Evolutionary conservation across 2,329 filamentous ascomycete genomes (phyloP).

Genomic region (Fonsecaea monophora): DNA sequence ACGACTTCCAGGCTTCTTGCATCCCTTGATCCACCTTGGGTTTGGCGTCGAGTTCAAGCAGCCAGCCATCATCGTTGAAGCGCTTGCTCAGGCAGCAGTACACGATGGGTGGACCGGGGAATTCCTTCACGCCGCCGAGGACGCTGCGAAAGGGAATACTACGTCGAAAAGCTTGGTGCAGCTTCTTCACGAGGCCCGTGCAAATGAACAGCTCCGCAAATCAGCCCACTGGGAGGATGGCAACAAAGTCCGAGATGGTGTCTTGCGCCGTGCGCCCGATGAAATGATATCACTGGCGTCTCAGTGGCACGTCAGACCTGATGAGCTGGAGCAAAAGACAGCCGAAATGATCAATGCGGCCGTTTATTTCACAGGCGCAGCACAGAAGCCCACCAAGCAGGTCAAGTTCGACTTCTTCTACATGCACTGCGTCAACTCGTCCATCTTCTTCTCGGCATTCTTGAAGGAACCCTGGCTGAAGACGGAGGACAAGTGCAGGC

Average conservation of each 20-base stretch:
- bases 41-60: slow-evolving; percentile 80
- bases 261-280: slow-evolving; percentile 67
- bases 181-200: slow-evolving; percentile 66
- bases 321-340: slow-evolving; percentile 63
- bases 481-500: slow-evolving; percentile 65
- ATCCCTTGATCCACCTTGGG: slow-evolving; percentile 82
- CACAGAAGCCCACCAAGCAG: slow-evolving; percentile 68
- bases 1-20: slow-evolving; percentile 62
- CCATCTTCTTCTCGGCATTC: slow-evolving; percentile 75
- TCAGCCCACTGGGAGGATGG: slow-evolving; percentile 61
- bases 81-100: slow-evolving; percentile 73
- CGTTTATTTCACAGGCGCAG: slow-evolving; percentile 64
- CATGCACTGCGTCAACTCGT: slow-evolving; percentile 78
- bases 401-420: slow-evolving; percentile 83
- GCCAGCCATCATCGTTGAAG: slow-evolving; percentile 77
- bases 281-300: slow-evolving; percentile 68
- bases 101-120: slow-evolving; percentile 54
- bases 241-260: slow-evolving; percentile 73
- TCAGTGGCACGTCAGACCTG: slow-evolving; percentile 62
- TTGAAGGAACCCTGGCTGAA: slow-evolving; percentile 65
- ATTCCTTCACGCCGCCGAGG: slow-evolving; percentile 55
- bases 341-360: slow-evolving; percentile 74
- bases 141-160: slow-evolving; percentile 48
- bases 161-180: slow-evolving; percentile 55
- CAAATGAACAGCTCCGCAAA: slow-evolving; percentile 62